Conservation (phyloP, 2,329 filamentous ascomycete genomes). For the Colletotrichum eleusines region DNA sequence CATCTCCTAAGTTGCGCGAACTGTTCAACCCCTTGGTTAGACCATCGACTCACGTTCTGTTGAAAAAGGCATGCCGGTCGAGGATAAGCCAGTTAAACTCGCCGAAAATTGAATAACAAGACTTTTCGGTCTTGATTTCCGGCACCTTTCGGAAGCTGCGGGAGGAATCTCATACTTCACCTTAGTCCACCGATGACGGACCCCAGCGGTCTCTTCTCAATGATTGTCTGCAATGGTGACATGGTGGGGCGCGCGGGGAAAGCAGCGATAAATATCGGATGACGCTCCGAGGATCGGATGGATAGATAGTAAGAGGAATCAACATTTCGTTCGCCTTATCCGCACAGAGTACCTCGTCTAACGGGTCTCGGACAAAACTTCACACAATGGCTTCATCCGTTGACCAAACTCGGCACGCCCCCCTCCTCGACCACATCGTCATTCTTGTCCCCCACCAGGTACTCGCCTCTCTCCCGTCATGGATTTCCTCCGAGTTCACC, state of each 20-base stretch:
- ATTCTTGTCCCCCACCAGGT: conserved; percentile 68
- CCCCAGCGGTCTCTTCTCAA: conserved; percentile 23
- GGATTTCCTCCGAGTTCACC: conserved; percentile 66
- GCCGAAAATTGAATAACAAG: not conserved
- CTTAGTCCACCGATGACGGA: conserved; percentile 27
- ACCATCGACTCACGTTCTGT: not conserved
- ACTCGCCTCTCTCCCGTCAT: conserved; percentile 60
- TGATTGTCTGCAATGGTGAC: conserved; percentile 31
- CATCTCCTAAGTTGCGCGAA: not conserved
- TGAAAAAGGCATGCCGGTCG: not conserved
- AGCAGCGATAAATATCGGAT: conserved; percentile 21
- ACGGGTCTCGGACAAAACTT: not conserved
- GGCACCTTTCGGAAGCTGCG: no score
- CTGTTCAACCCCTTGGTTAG: not conserved
- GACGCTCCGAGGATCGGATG: not conserved
- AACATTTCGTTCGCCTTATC: not conserved
- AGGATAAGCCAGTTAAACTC: not conserved
- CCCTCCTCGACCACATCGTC: conserved; percentile 72
- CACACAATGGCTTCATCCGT: conserved; percentile 21
- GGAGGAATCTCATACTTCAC: not conserved
- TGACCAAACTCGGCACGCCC: conserved; percentile 21
- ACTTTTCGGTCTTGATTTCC: not conserved
- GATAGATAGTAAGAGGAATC: not conserved
- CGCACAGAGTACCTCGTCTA: not conserved
- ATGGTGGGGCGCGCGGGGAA: conserved; percentile 41